Evolutionary conservation across 257 asterid species (phyloP).

Genomic region (Nicotiana paniculata): DNA sequence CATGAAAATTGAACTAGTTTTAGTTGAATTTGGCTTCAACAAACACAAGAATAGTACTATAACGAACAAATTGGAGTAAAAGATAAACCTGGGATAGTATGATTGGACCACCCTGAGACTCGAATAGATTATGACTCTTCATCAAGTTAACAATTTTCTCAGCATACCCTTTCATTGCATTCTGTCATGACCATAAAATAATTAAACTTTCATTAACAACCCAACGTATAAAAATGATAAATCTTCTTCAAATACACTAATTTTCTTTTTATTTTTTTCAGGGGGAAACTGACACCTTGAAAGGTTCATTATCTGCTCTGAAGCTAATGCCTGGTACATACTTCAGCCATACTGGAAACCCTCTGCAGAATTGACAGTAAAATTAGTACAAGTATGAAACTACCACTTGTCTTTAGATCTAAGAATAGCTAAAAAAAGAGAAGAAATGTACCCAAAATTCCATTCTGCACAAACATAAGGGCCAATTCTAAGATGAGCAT

Average conservation of each 20-base stretch:
- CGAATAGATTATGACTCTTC: constrained; percentile 24
- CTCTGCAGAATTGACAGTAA: constrained; percentile 10
- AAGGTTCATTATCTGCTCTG: constrained; percentile 28
- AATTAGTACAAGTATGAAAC: background rate
- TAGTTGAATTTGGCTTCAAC: background rate
- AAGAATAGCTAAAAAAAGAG: background rate
- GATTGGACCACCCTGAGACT: constrained; percentile 30
- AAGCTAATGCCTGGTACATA: constrained; percentile 26
- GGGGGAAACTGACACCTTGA: constrained; percentile 14
- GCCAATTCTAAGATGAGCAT: constrained; percentile 26
- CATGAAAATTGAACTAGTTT: background rate
- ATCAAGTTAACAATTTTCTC: constrained; percentile 24
- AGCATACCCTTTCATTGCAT: constrained; percentile 25
- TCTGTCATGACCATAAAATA: constrained; percentile 14
- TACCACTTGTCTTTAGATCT: background rate
- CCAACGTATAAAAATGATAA: background rate
- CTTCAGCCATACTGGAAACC: constrained; percentile 30
- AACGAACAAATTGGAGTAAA: background rate
- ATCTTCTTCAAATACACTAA: background rate
- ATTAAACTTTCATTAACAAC: background rate
- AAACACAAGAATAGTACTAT: background rate
- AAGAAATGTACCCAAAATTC: constrained; percentile 21
- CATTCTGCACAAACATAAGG: constrained; percentile 32
- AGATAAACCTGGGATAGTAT: constrained; percentile 23
- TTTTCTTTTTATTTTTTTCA: background rate